These are phyloP conservation scores for Camelina hispida DNA, from an alignment of 345 rosid genomes.

Conservation along the genomic window DNA sequence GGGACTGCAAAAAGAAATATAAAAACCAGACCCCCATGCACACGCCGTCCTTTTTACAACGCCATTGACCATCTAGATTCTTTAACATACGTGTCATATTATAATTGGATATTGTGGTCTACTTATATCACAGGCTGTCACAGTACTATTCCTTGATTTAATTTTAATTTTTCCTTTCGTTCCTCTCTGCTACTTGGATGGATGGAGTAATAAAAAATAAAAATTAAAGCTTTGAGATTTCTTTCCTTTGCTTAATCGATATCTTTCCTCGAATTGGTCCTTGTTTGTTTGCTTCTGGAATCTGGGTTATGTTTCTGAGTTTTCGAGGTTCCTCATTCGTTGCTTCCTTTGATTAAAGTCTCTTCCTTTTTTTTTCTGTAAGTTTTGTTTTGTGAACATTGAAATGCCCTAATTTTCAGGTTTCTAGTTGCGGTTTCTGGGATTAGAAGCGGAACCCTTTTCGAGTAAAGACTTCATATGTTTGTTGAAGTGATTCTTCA, in stretches of 20 bases:
- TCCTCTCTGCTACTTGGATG: slow-evolving; percentile 32
- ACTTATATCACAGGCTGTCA: slow-evolving; percentile 21
- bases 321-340: slow-evolving; percentile 38
- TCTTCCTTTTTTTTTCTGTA: neutral
- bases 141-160: slow-evolving; percentile 21
- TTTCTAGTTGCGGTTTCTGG: slow-evolving; percentile 37
- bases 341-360: slow-evolving; percentile 31
- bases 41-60: slow-evolving; percentile 33
- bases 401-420: slow-evolving; percentile 37
- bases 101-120: neutral
- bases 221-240: slow-evolving; percentile 36
- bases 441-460: slow-evolving; percentile 40
- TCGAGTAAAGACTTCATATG: slow-evolving; percentile 29
- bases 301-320: slow-evolving; percentile 33
- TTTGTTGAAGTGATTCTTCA: slow-evolving; percentile 14
- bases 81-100: neutral
- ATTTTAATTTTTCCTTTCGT: slow-evolving; percentile 16
- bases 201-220: slow-evolving; percentile 34
- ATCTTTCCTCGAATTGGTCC: slow-evolving; percentile 35
- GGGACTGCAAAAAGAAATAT: slow-evolving; percentile 13
- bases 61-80: slow-evolving; percentile 42
- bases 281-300: slow-evolving; percentile 31
- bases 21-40: slow-evolving; percentile 30
- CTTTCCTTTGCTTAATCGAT: slow-evolving; percentile 39
- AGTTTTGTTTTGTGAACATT: neutral